Percentiles rank a stretch among this genome's conserved stretches.
These are phyloP conservation scores for Microcos paniculata DNA, from an alignment of 345 rosid species.

Conservation along the genomic window DNA sequence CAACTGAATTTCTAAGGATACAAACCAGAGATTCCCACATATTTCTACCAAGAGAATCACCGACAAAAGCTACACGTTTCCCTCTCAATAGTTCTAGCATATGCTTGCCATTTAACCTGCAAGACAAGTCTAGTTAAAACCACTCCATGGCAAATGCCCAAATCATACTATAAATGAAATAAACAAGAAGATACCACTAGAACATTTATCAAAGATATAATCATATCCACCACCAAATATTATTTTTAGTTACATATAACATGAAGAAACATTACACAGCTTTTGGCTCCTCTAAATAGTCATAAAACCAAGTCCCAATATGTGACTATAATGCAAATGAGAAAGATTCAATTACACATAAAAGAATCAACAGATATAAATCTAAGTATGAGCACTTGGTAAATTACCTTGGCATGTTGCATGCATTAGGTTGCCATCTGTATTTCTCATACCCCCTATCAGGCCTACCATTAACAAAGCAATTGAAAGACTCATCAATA, in stretches of 20 bases:
- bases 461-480: conserved; percentile 42
- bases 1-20: conserved; percentile 22
- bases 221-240: background rate
- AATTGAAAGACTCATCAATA: conserved; percentile 47
- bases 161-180: background rate
- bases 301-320: background rate
- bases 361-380: background rate
- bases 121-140: conserved; percentile 1
- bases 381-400: background rate
- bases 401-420: conserved; percentile 44
- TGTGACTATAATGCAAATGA: background rate
- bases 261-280: background rate
- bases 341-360: background rate
- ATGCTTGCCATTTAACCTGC: conserved; percentile 37
- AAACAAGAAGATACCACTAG: too few species aligned
- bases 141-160: background rate
- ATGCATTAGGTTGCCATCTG: conserved; percentile 45
- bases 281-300: background rate
- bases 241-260: background rate
- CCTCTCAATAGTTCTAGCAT: conserved; percentile 44
- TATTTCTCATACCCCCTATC: conserved; percentile 36
- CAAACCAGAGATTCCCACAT: conserved; percentile 58
- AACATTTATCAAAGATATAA: background rate
- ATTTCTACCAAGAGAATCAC: conserved; percentile 48
- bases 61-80: conserved; percentile 40